A percentile compares a stretch with the other conserved stretches of the same genome.
phyloP scores from a whole-genome alignment of 768 basidiomycete species.

The Ephemerocybe angulata region DNA sequence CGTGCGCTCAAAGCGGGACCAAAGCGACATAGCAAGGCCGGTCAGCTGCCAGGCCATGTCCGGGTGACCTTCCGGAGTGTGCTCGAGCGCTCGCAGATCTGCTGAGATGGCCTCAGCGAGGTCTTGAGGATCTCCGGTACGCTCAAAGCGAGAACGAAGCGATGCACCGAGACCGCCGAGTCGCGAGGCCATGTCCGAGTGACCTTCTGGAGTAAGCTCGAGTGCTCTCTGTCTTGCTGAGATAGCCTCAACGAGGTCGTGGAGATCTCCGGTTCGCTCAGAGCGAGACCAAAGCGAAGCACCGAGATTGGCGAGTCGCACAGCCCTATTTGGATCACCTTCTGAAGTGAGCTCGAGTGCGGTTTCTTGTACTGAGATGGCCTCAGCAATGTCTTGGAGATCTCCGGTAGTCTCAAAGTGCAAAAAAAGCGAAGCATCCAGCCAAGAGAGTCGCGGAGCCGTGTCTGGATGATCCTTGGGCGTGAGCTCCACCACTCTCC shows the following conservation, averaged over 20 bases:
- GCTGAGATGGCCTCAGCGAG: neutral
- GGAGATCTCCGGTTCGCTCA: slow-evolving; percentile 5
- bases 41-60: neutral
- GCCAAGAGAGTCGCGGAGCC: neutral
- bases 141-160: neutral
- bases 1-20: neutral
- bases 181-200: neutral
- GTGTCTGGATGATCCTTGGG: neutral
- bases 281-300: slow-evolving; percentile 15
- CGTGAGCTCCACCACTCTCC: neutral
- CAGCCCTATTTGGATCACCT: neutral
- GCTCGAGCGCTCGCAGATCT: neutral
- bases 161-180: neutral
- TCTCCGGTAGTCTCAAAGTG: neutral
- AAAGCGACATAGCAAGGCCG: neutral
- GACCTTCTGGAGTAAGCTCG: neutral
- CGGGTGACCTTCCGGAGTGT: neutral
- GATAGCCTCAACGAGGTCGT: neutral
- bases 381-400: slow-evolving; percentile 1
- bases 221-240: neutral
- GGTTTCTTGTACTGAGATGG: neutral
- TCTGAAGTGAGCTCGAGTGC: neutral
- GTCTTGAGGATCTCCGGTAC: neutral
- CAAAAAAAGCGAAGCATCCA: neutral
- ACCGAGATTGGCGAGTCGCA: neutral